phyloP scores from a whole-genome alignment of 2,329 filamentous ascomycete species.

The Cladorrhinum sp. region DNA sequence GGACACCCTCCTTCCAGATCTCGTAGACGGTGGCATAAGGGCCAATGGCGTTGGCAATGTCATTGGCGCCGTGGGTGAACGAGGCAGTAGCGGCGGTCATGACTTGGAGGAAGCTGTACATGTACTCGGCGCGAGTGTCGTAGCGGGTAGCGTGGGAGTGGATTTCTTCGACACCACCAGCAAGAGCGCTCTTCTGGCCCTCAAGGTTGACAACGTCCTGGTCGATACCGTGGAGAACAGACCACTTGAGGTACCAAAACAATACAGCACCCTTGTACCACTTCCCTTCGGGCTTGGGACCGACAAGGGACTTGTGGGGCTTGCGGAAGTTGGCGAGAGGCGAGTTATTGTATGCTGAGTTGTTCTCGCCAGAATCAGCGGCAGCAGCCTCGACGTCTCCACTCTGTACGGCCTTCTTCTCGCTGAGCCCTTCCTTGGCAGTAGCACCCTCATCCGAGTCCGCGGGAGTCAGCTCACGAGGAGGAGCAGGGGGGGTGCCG shows the following conservation, averaged over 20 bases:
- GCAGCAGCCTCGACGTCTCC: conserved; percentile 21
- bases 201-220: conserved; percentile 40
- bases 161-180: conserved; percentile 51
- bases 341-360: neutral
- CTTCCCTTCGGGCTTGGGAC: conserved; percentile 40
- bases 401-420: conserved; percentile 33
- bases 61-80: conserved; percentile 66
- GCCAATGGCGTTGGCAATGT: conserved; percentile 61
- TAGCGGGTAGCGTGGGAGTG: conserved; percentile 58
- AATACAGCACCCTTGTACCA: conserved; percentile 44
- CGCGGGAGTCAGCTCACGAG: conserved; percentile 40
- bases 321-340: conserved; percentile 5
- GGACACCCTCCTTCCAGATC: conserved; percentile 51
- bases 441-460: conserved; percentile 57
- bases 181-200: conserved; percentile 41
- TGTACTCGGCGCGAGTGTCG: conserved; percentile 60
- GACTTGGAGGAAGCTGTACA: conserved; percentile 59
- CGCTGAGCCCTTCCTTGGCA: conserved; percentile 51
- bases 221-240: conserved; percentile 47
- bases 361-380: conserved; percentile 4
- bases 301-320: conserved; percentile 33
- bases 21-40: conserved; percentile 62
- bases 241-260: conserved; percentile 45
- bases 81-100: conserved; percentile 61
- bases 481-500: conserved; percentile 39